phyloP scores from a whole-genome alignment of 805 yeast species.

The Helenozyma rhizophorensis region DNA sequence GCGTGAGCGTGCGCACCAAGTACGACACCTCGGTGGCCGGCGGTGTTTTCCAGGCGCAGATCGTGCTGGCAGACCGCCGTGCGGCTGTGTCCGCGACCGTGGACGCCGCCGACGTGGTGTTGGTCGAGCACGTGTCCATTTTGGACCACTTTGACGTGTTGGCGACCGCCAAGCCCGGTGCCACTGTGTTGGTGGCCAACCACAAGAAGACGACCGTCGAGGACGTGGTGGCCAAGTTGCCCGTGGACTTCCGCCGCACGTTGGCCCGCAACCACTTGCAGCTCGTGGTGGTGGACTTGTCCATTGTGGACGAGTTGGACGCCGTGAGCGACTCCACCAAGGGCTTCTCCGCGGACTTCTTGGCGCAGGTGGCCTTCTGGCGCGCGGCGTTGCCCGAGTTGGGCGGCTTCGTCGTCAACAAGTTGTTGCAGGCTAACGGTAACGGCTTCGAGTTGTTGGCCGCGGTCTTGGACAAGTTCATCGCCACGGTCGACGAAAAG shows the following conservation, averaged over 20 bases:
- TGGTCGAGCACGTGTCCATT: conserved; percentile 58
- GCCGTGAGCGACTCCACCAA: conserved; percentile 48
- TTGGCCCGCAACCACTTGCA: conserved; percentile 50
- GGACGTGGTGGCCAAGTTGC: conserved; percentile 50
- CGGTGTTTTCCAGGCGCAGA: conserved; percentile 71
- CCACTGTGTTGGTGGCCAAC: conserved; percentile 44
- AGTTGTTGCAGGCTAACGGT: conserved; percentile 76
- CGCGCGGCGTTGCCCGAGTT: conserved; percentile 57
- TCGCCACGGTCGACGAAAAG: conserved; percentile 52
- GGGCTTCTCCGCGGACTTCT: conserved; percentile 69
- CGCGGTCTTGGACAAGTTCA: conserved; percentile 60
- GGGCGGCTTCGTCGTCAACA: conserved; percentile 65
- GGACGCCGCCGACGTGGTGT: conserved; percentile 58
- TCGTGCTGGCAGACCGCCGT: conserved; percentile 29
- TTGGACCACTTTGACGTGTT: conserved; percentile 58
- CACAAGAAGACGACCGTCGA: conserved; percentile 33
- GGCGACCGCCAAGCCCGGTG: conserved; percentile 53
- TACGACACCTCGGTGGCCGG: conserved; percentile 71
- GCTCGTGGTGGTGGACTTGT: conserved; percentile 57
- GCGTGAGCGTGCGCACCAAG: conserved; percentile 54
- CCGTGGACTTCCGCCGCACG: conserved; percentile 47
- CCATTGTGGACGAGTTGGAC: conserved; percentile 59
- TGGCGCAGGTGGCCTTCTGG: conserved; percentile 81
- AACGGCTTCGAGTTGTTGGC: conserved; percentile 76
- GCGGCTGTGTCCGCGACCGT: conserved; percentile 22